Evolutionary conservation across 352 stramenopile genomes (phyloP).

Genomic region (Phytophthora foliorum): DNA sequence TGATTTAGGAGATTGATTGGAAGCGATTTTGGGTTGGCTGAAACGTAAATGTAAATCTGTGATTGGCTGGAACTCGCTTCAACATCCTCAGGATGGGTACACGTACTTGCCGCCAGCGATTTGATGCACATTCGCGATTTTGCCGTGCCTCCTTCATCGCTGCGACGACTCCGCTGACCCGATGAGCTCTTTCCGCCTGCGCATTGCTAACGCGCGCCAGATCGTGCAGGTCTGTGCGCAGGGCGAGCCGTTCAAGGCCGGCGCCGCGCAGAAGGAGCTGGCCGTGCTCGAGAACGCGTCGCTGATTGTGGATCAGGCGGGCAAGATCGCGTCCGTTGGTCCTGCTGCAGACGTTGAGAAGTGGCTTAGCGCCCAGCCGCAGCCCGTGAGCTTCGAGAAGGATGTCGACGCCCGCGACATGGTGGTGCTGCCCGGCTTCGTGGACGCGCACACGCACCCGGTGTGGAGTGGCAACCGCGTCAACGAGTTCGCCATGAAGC

Average conservation of each 20-base stretch:
- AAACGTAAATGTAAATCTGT: conserved; percentile 7
- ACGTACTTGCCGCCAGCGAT: conserved; percentile 9
- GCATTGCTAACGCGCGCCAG: conserved; percentile 68
- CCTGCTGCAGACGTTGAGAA: conserved; percentile 60
- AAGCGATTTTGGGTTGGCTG: conserved; percentile 15
- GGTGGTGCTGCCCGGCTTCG: conserved; percentile 81
- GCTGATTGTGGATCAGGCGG: conserved; percentile 61
- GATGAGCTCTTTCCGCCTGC: conserved; percentile 82
- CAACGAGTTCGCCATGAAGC: conserved; percentile 91
- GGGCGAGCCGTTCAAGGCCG: conserved; percentile 72
- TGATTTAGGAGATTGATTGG: conserved; percentile 36
- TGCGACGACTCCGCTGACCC: conserved; percentile 45
- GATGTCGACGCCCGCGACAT: conserved; percentile 74
- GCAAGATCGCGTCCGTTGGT: conserved; percentile 74
- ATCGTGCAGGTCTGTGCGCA: conserved; percentile 81
- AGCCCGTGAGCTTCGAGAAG: conserved; percentile 76
- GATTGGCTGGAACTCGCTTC: conserved; percentile 24
- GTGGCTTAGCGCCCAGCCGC: conserved; percentile 62
- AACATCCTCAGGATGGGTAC: conserved; percentile 32
- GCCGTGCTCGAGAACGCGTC: conserved; percentile 68
- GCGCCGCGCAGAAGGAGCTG: conserved; percentile 68
- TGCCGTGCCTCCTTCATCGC: conserved; percentile 12
- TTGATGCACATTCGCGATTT: conserved; percentile 39
- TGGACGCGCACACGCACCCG: conserved; percentile 87
- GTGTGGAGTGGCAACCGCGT: conserved; percentile 89